A percentile compares a stretch with the other conserved stretches of the same genome.
These are phyloP conservation scores for Neofusicoccum umdonicola DNA, from an alignment of 2,329 filamentous ascomycete species.

Conservation along the genomic window DNA sequence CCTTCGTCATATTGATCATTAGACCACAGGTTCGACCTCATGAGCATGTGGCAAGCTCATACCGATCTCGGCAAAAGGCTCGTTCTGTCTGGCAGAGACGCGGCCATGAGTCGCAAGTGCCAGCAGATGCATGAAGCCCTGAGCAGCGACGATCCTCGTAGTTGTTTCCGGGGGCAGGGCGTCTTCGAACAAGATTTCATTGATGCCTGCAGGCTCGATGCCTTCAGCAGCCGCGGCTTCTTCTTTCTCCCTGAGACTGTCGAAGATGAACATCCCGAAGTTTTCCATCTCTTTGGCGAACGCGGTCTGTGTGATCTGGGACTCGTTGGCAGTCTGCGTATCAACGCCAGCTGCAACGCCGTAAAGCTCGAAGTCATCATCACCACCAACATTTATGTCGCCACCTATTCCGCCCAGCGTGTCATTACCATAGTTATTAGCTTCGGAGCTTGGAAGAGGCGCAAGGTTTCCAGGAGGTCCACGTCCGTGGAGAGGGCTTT, in stretches of 20 bases:
- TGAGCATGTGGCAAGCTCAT: conserved; percentile 6
- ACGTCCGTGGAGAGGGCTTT: conserved; percentile 61
- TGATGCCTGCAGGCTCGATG: conserved; percentile 11
- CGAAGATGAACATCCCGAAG: conserved; percentile 59
- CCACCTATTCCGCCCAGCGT: conserved; percentile 20
- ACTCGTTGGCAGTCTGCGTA: conserved; percentile 47
- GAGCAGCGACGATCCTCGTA: conserved; percentile 61
- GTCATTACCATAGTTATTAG: conserved; percentile 29
- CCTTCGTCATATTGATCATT: too few species aligned
- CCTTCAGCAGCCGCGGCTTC: conserved; percentile 26
- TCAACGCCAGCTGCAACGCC: conserved; percentile 45
- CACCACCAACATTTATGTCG: conserved; percentile 29
- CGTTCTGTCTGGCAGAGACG: conserved; percentile 61
- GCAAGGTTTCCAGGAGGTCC: conserved; percentile 32
- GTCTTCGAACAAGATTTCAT: conserved; percentile 63
- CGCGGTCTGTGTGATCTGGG: conserved; percentile 51
- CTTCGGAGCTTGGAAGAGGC: conserved; percentile 25
- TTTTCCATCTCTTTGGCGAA: conserved; percentile 61
- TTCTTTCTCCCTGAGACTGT: conserved; percentile 27
- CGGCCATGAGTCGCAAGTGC: conserved; percentile 56
- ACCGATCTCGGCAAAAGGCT: conserved; percentile 41
- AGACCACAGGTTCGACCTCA: neutral
- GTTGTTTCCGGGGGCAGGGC: conserved; percentile 62
- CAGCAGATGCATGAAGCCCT: conserved; percentile 42
- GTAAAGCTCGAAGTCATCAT: conserved; percentile 31